A percentile compares a stretch with the other conserved stretches of the same genome.
Evolutionary conservation across 2,329 filamentous ascomycete genomes (phyloP).

Genomic region (Fusarium begoniae): DNA sequence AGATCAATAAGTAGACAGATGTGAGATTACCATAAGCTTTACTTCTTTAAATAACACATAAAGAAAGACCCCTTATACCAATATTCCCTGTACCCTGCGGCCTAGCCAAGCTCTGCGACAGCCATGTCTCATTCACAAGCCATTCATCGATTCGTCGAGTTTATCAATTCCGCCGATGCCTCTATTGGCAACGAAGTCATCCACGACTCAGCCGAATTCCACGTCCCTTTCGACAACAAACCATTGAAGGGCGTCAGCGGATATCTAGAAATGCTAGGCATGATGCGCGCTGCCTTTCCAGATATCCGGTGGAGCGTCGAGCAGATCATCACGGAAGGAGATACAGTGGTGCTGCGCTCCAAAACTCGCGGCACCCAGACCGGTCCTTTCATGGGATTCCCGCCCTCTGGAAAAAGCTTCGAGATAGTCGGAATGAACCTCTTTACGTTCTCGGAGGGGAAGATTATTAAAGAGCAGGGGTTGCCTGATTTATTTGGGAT

Average conservation of each 20-base stretch:
- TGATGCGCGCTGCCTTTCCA: neutral
- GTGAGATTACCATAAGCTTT: rapidly evolving
- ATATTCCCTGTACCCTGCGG: neutral
- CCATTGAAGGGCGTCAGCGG: neutral
- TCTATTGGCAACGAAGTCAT: neutral
- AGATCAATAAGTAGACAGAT: neutral
- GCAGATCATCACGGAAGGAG: neutral
- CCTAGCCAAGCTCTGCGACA: neutral
- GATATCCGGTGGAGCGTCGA: neutral
- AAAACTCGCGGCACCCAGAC: neutral
- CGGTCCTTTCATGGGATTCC: neutral
- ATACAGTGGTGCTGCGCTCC: neutral
- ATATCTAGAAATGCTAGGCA: neutral
- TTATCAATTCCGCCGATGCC: neutral
- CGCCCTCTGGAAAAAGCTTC: rapidly evolving
- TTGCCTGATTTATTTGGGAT: neutral
- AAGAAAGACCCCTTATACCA: neutral
- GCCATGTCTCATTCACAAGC: neutral
- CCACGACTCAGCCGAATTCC: neutral
- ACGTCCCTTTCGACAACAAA: neutral
- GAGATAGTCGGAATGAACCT: neutral
- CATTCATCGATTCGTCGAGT: neutral
- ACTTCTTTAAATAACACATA: rapidly evolving
- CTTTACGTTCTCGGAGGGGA: neutral
- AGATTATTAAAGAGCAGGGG: neutral